A percentile compares a stretch with the other conserved stretches of the same genome.
Evolutionary conservation across 148 eudicot species (phyloP).

Genomic region (Oxyria digyna): DNA sequence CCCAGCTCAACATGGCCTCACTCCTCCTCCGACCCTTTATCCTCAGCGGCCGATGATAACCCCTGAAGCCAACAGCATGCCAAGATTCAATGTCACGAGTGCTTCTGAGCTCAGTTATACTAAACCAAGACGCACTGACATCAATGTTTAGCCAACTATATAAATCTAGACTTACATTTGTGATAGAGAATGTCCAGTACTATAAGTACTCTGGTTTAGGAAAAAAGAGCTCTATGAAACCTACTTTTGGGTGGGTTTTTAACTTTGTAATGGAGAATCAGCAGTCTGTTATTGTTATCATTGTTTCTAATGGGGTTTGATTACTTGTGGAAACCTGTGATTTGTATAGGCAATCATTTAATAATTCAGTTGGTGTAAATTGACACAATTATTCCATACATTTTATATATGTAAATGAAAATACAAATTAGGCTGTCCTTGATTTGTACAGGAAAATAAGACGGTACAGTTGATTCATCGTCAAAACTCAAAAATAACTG

Average conservation of each 20-base stretch:
- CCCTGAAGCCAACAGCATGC: constrained; percentile 49
- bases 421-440: not conserved
- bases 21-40: constrained; percentile 83
- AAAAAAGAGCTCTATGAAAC: not conserved
- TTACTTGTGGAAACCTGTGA: not conserved
- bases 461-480: not conserved
- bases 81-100: constrained; percentile 32
- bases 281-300: not conserved
- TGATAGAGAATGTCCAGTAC: not conserved
- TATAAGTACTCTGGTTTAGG: not conserved
- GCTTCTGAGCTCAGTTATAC: constrained; percentile 36
- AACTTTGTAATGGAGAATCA: not conserved
- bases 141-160: constrained; percentile 40
- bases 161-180: not conserved
- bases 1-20: constrained; percentile 77
- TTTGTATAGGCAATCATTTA: not conserved
- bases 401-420: not conserved
- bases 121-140: constrained; percentile 68
- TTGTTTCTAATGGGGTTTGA: not conserved
- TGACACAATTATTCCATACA: not conserved
- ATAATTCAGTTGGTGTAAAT: not conserved
- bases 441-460: not conserved
- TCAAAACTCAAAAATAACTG: not conserved
- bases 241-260: not conserved
- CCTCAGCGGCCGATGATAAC: constrained; percentile 80